Percentiles rank a stretch among this genome's conserved stretches.
Conservation (phyloP, 2,329 filamentous ascomycete species). For the Rachicladosporium sp. region DNA sequence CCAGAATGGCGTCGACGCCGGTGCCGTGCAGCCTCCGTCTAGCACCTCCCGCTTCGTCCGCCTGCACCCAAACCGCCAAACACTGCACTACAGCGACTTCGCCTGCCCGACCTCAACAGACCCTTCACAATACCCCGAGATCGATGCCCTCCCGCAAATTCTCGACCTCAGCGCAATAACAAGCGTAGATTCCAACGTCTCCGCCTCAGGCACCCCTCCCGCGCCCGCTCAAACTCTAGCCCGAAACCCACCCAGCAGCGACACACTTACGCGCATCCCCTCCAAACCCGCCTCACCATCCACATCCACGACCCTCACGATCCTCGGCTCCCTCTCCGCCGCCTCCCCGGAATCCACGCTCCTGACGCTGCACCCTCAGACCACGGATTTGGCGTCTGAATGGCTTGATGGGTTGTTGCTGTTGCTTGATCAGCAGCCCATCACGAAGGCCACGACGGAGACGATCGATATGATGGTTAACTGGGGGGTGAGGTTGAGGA, state of each 20-base stretch:
- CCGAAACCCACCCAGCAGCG: constrained; percentile 18
- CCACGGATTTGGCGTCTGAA: constrained; percentile 76
- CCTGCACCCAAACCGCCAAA: constrained; percentile 81
- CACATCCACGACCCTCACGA: constrained; percentile 62
- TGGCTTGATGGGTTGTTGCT: constrained; percentile 94
- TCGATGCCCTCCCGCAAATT: constrained; percentile 66
- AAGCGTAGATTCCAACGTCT: constrained; percentile 88
- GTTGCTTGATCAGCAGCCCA: constrained; percentile 87
- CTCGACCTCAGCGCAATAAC: constrained; percentile 80
- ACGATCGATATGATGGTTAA: constrained; percentile 74
- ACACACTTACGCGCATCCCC: constrained; percentile 11
- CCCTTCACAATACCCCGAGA: constrained; percentile 36
- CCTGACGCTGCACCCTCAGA: constrained; percentile 69
- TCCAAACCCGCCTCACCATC: constrained; percentile 9
- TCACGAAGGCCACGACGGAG: constrained; percentile 92
- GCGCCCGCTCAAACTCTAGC: constrained; percentile 36
- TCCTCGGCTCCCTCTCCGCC: constrained; percentile 47
- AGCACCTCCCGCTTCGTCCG: constrained; percentile 67
- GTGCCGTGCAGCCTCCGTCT: neutral
- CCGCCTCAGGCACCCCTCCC: constrained; percentile 40
- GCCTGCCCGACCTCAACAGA: constrained; percentile 44
- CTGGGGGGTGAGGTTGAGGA: constrained; percentile 82
- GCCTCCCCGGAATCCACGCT: constrained; percentile 52
- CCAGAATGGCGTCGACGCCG: constrained; percentile 28
- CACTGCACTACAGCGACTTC: constrained; percentile 84